Percentiles rank a stretch among this genome's conserved stretches.
phyloP scores from a whole-genome alignment of 164 flowering plant genomes.

The Chloranthus sessilifolius region DNA sequence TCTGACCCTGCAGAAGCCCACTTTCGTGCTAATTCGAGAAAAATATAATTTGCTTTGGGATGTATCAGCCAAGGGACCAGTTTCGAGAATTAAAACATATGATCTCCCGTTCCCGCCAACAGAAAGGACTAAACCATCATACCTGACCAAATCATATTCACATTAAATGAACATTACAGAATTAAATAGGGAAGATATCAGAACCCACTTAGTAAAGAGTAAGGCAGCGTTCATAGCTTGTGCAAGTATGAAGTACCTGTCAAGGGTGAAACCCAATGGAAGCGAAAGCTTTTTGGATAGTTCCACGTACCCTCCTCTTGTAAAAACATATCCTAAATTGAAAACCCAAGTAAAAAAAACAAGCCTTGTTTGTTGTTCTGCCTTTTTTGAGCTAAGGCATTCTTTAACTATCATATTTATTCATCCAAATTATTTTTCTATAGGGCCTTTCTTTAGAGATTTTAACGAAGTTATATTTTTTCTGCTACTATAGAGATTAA shows the following conservation, averaged over 20 bases:
- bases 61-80: constrained; percentile 82
- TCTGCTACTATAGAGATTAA: too few species aligned
- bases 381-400: too few species aligned
- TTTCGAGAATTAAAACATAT: constrained; percentile 80
- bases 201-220: background rate
- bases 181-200: background rate
- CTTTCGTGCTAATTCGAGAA: constrained; percentile 85
- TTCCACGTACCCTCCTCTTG: constrained; percentile 94
- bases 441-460: too few species aligned
- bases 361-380: background rate
- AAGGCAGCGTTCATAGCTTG: background rate
- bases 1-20: constrained; percentile 88
- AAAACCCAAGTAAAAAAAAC: constrained; percentile 28
- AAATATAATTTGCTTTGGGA: constrained; percentile 86
- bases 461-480: too few species aligned
- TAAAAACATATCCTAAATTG: constrained; percentile 75
- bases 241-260: constrained; percentile 46
- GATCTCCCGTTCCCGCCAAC: constrained; percentile 99
- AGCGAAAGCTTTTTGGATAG: constrained; percentile 73
- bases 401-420: too few species aligned
- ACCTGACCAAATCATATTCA: constrained; percentile 32
- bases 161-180: background rate
- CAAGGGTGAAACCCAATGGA: constrained; percentile 83
- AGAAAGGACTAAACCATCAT: constrained; percentile 87
- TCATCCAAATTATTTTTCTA: too few species aligned